A percentile compares a stretch with the other conserved stretches of the same genome.
Conservation (phyloP, 73 alveolate species). For the Effrenium voratum region DNA sequence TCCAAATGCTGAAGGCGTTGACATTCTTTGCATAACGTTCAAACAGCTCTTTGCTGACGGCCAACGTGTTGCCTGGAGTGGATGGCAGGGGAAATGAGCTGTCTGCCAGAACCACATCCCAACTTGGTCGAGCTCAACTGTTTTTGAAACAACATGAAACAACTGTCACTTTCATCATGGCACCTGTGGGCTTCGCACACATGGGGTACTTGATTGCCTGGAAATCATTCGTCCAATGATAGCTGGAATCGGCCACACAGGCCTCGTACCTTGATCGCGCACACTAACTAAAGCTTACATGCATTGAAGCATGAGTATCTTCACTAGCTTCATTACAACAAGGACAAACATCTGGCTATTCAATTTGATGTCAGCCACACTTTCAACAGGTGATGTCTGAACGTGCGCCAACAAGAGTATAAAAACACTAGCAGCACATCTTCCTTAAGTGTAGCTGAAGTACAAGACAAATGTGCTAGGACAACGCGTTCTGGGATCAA, state of each 20-base stretch:
- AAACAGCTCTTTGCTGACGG: constrained; percentile 66
- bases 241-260: constrained; percentile 78
- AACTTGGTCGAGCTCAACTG: neutral
- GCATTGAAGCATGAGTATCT: neutral
- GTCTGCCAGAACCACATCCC: neutral
- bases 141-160: neutral
- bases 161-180: neutral
- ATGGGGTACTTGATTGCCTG: constrained; percentile 52
- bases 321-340: neutral
- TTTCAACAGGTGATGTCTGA: neutral
- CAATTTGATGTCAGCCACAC: too few relatives aligned
- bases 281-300: neutral
- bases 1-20: too few relatives aligned
- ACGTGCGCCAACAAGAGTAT: neutral
- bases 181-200: constrained; percentile 52
- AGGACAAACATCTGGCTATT: too few relatives aligned
- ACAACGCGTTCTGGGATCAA: neutral
- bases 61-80: constrained; percentile 31
- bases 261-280: constrained; percentile 44
- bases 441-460: neutral
- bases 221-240: constrained; percentile 76
- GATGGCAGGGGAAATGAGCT: neutral
- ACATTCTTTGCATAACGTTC: constrained; percentile 22
- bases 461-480: neutral
- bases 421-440: neutral